Base-by-base conservation (phyloP, 805 yeast species). In the Candida sithepensis region DNA sequence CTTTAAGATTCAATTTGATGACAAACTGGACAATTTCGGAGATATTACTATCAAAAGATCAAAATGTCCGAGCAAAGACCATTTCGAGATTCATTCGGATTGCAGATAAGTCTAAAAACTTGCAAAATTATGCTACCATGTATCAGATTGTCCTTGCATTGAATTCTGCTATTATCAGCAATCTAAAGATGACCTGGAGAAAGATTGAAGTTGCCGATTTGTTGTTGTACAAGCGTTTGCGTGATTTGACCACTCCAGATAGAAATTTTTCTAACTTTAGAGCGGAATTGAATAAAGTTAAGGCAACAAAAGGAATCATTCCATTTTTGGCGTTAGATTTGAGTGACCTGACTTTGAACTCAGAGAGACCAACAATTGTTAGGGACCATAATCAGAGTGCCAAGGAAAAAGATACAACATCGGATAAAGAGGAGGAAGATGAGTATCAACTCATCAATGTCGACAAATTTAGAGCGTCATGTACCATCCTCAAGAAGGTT, bases 1-100 rank as follows among this genome's bases (percentile, higher is more conserved):
- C 89, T 36, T 77, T 95, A 0, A 72, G 99, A 50, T 94, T 91
- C 73, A 91, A 92, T 61, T 69, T 92, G 49, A 83, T 88, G 70
- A 91, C 88, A 6, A 88, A 88, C 57, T 92, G 98, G 98, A 82
- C 91, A 37, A 81, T 88, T 30, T 88, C 96, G 0, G 97, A 92
- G 68, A 79, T 94, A 46, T 65, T 89, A 14, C 69, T 92, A 50
- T 88, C 96, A 9, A 74, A 73, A 47, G 70, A 75, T 39, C 71
- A 78, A 22, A 72, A 70, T 2, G 78, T 88, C 54, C 73, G 92
- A 54, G 79, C 82, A 39, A 74, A 79, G 47, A 76, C 91, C 1
- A 78, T 91, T n/a, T 82, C 89, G n/a, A 73, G 92, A 54, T 89
- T 87, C 58, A 88, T 92, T 49, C 96, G 88, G 56, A 70, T 92